Base-by-base conservation (phyloP, 148 eudicot species). In the Persicaria maculosa region DNA sequence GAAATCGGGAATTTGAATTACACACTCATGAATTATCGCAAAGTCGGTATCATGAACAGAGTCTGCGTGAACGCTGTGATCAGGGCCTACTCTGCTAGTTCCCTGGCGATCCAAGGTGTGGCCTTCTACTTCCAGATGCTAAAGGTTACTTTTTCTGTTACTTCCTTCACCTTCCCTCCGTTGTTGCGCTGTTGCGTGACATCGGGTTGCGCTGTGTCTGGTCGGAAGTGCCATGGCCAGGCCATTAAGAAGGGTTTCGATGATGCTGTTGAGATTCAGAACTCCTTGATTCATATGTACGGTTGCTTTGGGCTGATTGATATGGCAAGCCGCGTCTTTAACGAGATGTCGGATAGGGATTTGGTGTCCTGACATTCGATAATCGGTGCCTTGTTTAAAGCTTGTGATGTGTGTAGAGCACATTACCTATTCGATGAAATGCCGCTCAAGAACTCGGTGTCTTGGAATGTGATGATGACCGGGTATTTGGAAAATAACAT, bases 201-300 rank as follows among this genome's bases (percentile, higher is more conserved):
- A 80, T 55, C 48, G 77, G 82, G 83, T 25, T 55, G 81, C 77
- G 72, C 68, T 72, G 43, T 22, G 11, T 55, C 72, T 1, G 86
- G 93, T 6, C 74, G 61, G 20, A 85, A 75, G 80, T 87, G 89
- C 65, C 98, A 93, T 78, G 91, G 92, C 71, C 90, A 87, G 72
- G 85, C 72, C 52, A 46, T 87, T 72, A 93, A 93, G 80, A 71
- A 77, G 78, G 98, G 96, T 16, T 84, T 88, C 79, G 89, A 86
- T 79, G 16, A 55, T 22, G 83, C 87, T 58, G 54, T 93, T 76
- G 88, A 73, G 6, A 83, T 93, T 10, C 81, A 78, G 81, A 90
- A 90, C 74, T 87, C 98, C 47, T 80, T 89, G 84, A 80, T 93
- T 78, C 90, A 93, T 86, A 79, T 91, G 76, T 93, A 90, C 73